Percentiles rank a stretch among this genome's conserved stretches.
These are phyloP conservation scores for Russula sp. DNA, from an alignment of 768 basidiomycete genomes.

Conservation along the genomic window DNA sequence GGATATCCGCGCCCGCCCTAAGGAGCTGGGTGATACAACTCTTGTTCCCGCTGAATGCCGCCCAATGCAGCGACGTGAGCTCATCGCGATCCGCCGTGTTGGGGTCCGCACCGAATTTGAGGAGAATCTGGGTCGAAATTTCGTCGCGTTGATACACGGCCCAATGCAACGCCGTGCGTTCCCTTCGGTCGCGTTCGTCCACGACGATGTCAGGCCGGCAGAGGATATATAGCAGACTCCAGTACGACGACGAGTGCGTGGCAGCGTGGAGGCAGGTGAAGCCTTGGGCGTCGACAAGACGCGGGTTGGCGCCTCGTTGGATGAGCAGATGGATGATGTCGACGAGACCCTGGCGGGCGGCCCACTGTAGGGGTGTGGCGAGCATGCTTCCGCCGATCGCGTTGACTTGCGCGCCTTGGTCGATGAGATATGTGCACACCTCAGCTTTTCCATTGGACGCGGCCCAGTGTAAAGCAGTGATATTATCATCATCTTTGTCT, in stretches of 20 bases:
- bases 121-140: constrained; percentile 80
- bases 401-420: constrained; percentile 92
- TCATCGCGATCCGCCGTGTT: constrained; percentile 71
- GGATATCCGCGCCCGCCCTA: constrained; percentile 80
- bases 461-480: constrained; percentile 96
- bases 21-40: constrained; percentile 76
- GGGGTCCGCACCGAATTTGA: constrained; percentile 79
- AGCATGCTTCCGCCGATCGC: constrained; percentile 86
- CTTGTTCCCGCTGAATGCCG: constrained; percentile 80
- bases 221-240: constrained; percentile 88
- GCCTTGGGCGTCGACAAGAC: constrained; percentile 82
- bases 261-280: constrained; percentile 93
- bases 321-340: constrained; percentile 90
- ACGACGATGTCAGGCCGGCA: constrained; percentile 81
- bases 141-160: constrained; percentile 97
- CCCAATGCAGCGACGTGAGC: constrained; percentile 90
- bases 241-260: constrained; percentile 86
- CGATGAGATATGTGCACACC: constrained; percentile 80
- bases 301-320: constrained; percentile 84
- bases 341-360: constrained; percentile 92
- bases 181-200: constrained; percentile 82
- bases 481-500: constrained; percentile 80
- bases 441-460: constrained; percentile 87
- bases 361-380: constrained; percentile 97
- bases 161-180: constrained; percentile 96